phyloP scores from a whole-genome alignment of 345 rosid genomes.

The Schrenkiella parvula region DNA sequence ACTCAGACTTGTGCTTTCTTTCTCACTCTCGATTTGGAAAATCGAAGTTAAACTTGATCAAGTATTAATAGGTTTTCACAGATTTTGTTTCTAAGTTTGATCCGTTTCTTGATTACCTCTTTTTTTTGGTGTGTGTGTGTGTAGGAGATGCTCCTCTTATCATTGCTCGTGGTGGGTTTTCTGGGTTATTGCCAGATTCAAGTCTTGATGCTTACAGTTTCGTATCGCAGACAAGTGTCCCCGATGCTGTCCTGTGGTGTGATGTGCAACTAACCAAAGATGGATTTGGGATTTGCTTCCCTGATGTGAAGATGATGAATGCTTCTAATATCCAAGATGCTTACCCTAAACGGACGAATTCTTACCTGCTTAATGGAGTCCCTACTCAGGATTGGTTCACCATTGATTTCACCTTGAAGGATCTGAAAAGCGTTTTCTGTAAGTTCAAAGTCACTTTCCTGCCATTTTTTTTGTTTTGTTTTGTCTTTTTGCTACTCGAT shows the following conservation, averaged over 20 bases:
- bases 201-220: conserved; percentile 49
- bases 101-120: not conserved
- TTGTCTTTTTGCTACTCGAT: not conserved
- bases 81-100: not conserved
- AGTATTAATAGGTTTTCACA: not conserved
- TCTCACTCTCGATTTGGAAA: not conserved
- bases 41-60: not conserved
- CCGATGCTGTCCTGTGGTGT: conserved; percentile 58
- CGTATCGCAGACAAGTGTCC: conserved; percentile 28
- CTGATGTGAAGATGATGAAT: conserved; percentile 57
- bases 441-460: conserved; percentile 34
- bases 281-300: conserved; percentile 63
- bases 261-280: conserved; percentile 92
- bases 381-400: conserved; percentile 59
- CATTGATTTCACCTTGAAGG: conserved; percentile 54
- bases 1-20: not conserved
- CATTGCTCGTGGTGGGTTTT: conserved; percentile 87
- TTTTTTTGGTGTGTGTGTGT: not conserved
- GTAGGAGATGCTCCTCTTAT: conserved; percentile 72
- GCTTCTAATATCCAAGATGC: conserved; percentile 20
- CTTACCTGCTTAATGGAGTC: conserved; percentile 58
- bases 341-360: conserved; percentile 15
- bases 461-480: not conserved
- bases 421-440: conserved; percentile 41
- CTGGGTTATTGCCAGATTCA: conserved; percentile 78